Conservation (phyloP, 164 flowering plant genomes). For the Magnolia officinalis region DNA sequence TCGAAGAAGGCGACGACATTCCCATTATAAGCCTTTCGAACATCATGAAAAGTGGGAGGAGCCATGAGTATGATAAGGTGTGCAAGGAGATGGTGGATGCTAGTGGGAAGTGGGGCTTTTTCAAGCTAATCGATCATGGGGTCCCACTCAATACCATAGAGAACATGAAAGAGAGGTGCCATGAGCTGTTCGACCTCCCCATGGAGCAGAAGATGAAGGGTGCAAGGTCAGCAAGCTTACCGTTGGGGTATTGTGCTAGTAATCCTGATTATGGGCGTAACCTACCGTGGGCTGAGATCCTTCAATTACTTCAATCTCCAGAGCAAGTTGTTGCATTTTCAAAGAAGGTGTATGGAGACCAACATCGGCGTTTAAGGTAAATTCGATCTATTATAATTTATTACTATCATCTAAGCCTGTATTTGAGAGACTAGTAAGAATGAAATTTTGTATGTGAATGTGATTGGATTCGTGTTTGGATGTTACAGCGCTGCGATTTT, state of each 20-base stretch:
- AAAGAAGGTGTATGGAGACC: conserved; percentile 30
- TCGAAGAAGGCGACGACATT: conserved; percentile 15
- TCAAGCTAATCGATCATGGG: conserved; percentile 29
- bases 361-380: conserved; percentile 26
- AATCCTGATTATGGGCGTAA: conserved; percentile 33
- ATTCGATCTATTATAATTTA: background rate
- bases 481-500: conserved; percentile 24
- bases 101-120: conserved; percentile 30
- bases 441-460: background rate
- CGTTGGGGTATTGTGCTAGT: conserved; percentile 30
- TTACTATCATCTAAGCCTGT: background rate
- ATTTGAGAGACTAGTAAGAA: background rate
- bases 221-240: conserved; percentile 20
- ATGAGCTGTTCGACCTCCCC: conserved; percentile 26
- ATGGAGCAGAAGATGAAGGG: conserved; percentile 34
- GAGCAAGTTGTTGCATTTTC: conserved; percentile 29
- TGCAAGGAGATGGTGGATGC: conserved; percentile 28
- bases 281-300: conserved; percentile 36
- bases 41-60: background rate
- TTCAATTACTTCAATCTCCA: conserved; percentile 34
- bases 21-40: conserved; percentile 17
- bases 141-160: conserved; percentile 14
- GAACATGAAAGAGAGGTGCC: conserved; percentile 10
- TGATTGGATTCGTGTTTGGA: background rate
- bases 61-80: conserved; percentile 11